These are phyloP conservation scores for Teratosphaeria zuluensis DNA, from an alignment of 2,329 filamentous ascomycete species.

Conservation along the genomic window DNA sequence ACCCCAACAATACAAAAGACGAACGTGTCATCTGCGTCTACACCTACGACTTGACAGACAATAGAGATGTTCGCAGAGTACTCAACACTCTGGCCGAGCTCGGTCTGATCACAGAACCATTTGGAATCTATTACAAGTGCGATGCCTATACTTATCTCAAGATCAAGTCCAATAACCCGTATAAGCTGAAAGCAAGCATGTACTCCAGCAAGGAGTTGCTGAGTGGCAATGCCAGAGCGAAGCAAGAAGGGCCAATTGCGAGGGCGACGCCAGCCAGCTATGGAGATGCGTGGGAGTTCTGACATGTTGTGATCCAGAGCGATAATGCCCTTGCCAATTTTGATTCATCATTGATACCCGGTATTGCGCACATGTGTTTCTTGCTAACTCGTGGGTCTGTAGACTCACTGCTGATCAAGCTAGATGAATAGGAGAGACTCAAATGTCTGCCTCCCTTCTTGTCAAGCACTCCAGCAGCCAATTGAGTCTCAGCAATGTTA, in stretches of 20 bases:
- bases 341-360: not conserved
- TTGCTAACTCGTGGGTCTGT: not conserved
- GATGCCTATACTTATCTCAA: constrained; percentile 45
- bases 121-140: constrained; percentile 68
- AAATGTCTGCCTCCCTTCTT: not conserved
- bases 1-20: constrained; percentile 27
- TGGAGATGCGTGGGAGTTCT: not conserved
- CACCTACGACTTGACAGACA: constrained; percentile 63
- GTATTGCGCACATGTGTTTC: not conserved
- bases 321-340: not conserved
- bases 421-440: not conserved
- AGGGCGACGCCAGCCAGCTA: not conserved
- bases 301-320: not conserved
- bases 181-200: constrained; percentile 33
- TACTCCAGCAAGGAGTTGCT: constrained; percentile 31
- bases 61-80: constrained; percentile 58
- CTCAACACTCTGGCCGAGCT: constrained; percentile 50
- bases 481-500: not conserved
- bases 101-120: constrained; percentile 33
- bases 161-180: constrained; percentile 31
- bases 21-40: constrained; percentile 64
- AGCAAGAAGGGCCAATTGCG: not conserved
- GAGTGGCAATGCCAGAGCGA: not conserved
- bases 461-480: not conserved
- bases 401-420: not conserved